Percentiles rank a stretch among this genome's conserved stretches.
phyloP scores from a whole-genome alignment of 257 asterid species.

The Prunella vulgaris region DNA sequence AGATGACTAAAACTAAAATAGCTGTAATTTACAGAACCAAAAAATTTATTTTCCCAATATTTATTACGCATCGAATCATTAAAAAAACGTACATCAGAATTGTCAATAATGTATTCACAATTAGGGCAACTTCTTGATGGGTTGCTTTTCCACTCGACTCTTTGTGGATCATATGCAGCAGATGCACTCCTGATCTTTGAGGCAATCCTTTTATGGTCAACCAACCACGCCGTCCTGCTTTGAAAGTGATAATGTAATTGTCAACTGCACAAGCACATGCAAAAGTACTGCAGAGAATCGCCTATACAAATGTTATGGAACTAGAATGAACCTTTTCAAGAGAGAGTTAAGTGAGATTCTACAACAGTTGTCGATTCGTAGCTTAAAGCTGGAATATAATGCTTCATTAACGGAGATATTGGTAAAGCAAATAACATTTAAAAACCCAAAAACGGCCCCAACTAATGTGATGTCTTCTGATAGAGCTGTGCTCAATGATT shows the following conservation, averaged over 20 bases:
- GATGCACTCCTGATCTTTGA: constrained; percentile 88
- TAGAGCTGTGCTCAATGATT: not conserved
- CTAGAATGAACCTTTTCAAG: not conserved
- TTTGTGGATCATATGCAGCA: constrained; percentile 44
- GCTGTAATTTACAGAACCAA: too few relatives aligned
- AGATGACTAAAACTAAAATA: too few relatives aligned
- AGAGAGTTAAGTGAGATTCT: not conserved
- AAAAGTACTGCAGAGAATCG: not conserved
- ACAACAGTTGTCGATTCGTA: not conserved
- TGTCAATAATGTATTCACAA: constrained; percentile 65
- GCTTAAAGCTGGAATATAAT: not conserved
- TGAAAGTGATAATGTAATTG: constrained; percentile 4
- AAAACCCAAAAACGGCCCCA: not conserved
- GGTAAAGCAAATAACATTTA: not conserved
- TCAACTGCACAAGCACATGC: not conserved
- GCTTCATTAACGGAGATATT: not conserved
- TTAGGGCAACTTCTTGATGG: constrained; percentile 88
- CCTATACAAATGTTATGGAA: not conserved
- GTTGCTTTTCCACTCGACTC: constrained; percentile 72
- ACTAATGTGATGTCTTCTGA: not conserved
- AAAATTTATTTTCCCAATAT: too few relatives aligned
- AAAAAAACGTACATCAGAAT: constrained; percentile 56
- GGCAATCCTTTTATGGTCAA: constrained; percentile 79
- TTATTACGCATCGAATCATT: not conserved
- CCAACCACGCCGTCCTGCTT: constrained; percentile 84